Conservation (phyloP, 2,329 filamentous ascomycete species). For the Colletotrichum eremochloae region DNA sequence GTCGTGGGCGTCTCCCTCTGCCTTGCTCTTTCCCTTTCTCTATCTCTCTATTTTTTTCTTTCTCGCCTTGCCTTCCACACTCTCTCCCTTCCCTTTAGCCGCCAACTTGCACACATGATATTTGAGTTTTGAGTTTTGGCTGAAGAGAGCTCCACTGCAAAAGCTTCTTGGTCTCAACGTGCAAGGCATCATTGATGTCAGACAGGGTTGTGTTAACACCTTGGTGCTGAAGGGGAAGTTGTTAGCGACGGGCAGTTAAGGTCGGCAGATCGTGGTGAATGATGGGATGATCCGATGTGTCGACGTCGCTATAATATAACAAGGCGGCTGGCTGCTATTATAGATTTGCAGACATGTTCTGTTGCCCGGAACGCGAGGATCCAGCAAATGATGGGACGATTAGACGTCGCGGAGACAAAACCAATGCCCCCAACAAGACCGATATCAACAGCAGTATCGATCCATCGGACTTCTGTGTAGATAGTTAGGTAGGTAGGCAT, state of each 20-base stretch:
- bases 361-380: neutral
- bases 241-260: neutral
- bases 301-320: neutral
- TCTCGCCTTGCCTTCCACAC: too few species aligned
- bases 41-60: too few species aligned
- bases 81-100: neutral
- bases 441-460: neutral
- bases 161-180: too few species aligned
- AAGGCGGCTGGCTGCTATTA: too few species aligned
- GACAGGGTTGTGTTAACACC: too few species aligned
- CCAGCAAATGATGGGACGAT: neutral
- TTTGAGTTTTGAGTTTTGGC: neutral
- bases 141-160: too few species aligned
- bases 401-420: neutral
- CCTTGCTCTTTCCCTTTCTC: too few species aligned
- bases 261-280: neutral
- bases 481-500: too few species aligned
- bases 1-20: neutral
- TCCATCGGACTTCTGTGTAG: too few species aligned
- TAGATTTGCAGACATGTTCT: neutral
- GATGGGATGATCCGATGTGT: slow-evolving; percentile 12
- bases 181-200: too few species aligned
- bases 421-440: neutral
- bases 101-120: too few species aligned
- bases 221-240: neutral